phyloP scores from a whole-genome alignment of 75 land plant genomes.

The Cupressus sempervirens region DNA sequence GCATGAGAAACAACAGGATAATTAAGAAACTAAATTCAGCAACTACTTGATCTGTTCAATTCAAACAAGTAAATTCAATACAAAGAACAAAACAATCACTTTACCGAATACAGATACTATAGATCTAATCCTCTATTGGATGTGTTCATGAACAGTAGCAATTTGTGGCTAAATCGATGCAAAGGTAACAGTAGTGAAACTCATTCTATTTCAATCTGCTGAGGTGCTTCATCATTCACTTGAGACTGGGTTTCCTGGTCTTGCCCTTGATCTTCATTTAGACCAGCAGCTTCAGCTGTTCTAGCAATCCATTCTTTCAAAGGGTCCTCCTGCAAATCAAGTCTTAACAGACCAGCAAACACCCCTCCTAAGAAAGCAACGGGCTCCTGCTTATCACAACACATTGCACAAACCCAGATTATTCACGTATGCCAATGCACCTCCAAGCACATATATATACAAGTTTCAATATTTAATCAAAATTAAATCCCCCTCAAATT shows the following conservation, averaged over 20 bases:
- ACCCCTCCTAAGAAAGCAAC: constrained; percentile 87
- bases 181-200: neutral
- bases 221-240: constrained; percentile 47
- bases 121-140: neutral
- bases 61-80: neutral
- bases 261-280: constrained; percentile 35
- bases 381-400: constrained; percentile 62
- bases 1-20: neutral
- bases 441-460: neutral
- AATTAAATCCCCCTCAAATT: neutral
- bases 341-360: constrained; percentile 87
- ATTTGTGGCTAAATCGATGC: neutral
- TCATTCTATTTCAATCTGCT: constrained; percentile 49
- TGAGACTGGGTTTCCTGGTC: constrained; percentile 18
- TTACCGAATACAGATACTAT: neutral
- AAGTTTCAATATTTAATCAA: neutral
- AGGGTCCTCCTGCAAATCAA: constrained; percentile 91
- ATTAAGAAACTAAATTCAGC: neutral
- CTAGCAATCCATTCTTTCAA: constrained; percentile 79
- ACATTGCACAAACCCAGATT: neutral
- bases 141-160: neutral
- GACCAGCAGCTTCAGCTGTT: constrained; percentile 78
- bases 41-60: neutral
- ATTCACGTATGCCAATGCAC: neutral
- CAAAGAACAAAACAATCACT: neutral